These are phyloP conservation scores for Globisporangium irregulare DNA, from an alignment of 352 stramenopile genomes.

Conservation along the genomic window DNA sequence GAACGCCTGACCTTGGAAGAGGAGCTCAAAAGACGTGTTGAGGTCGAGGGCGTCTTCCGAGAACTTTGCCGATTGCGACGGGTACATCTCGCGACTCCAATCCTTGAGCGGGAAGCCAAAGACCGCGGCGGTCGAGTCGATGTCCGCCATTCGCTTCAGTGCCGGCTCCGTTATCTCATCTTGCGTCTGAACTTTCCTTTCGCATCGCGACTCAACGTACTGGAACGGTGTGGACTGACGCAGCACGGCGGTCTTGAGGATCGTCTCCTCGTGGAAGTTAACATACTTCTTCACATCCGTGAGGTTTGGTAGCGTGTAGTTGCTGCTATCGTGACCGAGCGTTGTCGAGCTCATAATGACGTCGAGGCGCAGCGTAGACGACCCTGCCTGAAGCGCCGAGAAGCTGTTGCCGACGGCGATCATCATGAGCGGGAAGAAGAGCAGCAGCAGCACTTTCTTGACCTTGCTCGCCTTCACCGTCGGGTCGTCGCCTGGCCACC, in stretches of 20 bases:
- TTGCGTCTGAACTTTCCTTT: background rate
- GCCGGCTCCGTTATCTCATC: background rate
- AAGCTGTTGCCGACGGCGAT: conserved; percentile 23
- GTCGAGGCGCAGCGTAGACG: conserved; percentile 15
- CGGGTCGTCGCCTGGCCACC: conserved; percentile 22
- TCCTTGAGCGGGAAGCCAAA: conserved; percentile 27
- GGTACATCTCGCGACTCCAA: conserved; percentile 26
- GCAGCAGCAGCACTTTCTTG: conserved; percentile 21
- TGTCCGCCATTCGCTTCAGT: conserved; percentile 15
- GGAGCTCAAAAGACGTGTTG: conserved; percentile 24
- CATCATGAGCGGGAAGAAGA: conserved; percentile 24
- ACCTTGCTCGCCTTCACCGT: conserved; percentile 13
- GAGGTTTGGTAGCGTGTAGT: background rate
- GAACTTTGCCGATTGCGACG: conserved; percentile 1
- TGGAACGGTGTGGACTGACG: conserved; percentile 13
- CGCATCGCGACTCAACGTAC: conserved; percentile 7
- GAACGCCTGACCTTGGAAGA: conserved; percentile 28
- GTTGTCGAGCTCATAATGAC: conserved; percentile 10
- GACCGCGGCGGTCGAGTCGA: conserved; percentile 23
- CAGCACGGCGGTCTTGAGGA: conserved; percentile 20
- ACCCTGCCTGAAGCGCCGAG: conserved; percentile 18
- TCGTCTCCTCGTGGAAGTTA: conserved; percentile 14
- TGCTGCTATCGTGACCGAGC: conserved; percentile 7
- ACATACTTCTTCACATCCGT: background rate
- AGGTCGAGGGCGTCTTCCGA: conserved; percentile 11